phyloP scores from a whole-genome alignment of 108 stramenopile species.

The Pelagomonas calceolata region DNA sequence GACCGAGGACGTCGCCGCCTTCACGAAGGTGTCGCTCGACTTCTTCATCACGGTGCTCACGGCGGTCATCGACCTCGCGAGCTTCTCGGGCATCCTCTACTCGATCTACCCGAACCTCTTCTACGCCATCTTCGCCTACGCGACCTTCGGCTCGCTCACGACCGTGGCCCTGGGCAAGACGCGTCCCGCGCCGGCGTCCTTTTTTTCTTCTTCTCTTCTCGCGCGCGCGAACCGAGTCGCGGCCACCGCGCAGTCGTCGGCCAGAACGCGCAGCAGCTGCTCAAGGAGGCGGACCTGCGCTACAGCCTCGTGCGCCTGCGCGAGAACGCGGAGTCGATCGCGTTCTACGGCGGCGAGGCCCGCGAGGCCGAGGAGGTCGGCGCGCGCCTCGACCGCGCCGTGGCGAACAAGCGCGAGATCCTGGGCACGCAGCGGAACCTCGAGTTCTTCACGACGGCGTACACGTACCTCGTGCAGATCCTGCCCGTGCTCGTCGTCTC shows the following conservation, averaged over 20 bases:
- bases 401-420: slow-evolving; percentile 60
- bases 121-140: slow-evolving; percentile 66
- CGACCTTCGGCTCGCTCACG: slow-evolving; percentile 56
- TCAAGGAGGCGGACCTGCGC: slow-evolving; percentile 73
- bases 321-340: slow-evolving; percentile 91
- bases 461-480: slow-evolving; percentile 74
- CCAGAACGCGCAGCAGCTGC: slow-evolving; percentile 67
- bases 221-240: too few species aligned
- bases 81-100: slow-evolving; percentile 76
- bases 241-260: slow-evolving; percentile 51
- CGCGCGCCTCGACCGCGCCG: slow-evolving; percentile 48
- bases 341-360: slow-evolving; percentile 82
- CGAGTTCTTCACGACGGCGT: slow-evolving; percentile 79
- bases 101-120: slow-evolving; percentile 79
- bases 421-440: slow-evolving; percentile 67
- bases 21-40: slow-evolving; percentile 69
- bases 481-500: slow-evolving; percentile 83
- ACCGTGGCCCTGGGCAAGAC: slow-evolving; percentile 54
- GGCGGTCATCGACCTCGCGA: slow-evolving; percentile 70
- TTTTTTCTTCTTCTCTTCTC: too few species aligned
- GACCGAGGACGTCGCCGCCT: slow-evolving; percentile 81
- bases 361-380: slow-evolving; percentile 57
- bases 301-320: slow-evolving; percentile 65
- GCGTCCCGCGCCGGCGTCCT: too few species aligned
- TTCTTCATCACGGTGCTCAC: slow-evolving; percentile 75